phyloP scores from a whole-genome alignment of 2,329 filamentous ascomycete species.

The Pseudocercospora cruenta region DNA sequence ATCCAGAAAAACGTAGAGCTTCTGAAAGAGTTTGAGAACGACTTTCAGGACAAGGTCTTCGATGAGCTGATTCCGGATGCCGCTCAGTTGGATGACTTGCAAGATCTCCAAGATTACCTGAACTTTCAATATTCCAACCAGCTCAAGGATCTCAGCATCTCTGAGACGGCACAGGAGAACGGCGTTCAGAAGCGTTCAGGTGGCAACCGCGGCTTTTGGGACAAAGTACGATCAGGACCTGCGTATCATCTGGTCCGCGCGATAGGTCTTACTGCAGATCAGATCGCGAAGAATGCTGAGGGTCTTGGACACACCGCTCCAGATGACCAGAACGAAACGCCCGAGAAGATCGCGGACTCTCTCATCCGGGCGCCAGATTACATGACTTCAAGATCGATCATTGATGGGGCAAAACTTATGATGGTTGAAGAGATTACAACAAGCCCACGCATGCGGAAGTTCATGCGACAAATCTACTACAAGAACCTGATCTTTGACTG shows the following conservation, averaged over 20 bases:
- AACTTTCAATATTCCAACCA: slow-evolving; percentile 90
- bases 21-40: slow-evolving; percentile 61
- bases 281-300: slow-evolving; percentile 83
- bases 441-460: slow-evolving; percentile 86
- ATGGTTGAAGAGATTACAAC: slow-evolving; percentile 88
- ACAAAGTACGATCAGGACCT: slow-evolving; percentile 78
- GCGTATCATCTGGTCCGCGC: slow-evolving; percentile 83
- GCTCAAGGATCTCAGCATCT: slow-evolving; percentile 75
- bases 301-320: slow-evolving; percentile 77
- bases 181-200: slow-evolving; percentile 78
- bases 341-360: slow-evolving; percentile 84
- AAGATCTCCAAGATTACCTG: slow-evolving; percentile 94
- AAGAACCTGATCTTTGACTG: slow-evolving; percentile 83
- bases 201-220: slow-evolving; percentile 78
- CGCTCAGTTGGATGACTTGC: slow-evolving; percentile 88
- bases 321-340: slow-evolving; percentile 79
- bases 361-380: slow-evolving; percentile 73
- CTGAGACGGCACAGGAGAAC: slow-evolving; percentile 64
- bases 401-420: slow-evolving; percentile 80
- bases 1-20: slow-evolving; percentile 79
- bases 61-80: slow-evolving; percentile 81
- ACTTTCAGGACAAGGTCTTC: slow-evolving; percentile 72
- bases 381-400: slow-evolving; percentile 72
- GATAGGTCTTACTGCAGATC: slow-evolving; percentile 87
- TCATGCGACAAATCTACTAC: slow-evolving; percentile 82